Conservation (phyloP, 2,329 filamentous ascomycete genomes). For the Coniochaeta pulveracea region DNA sequence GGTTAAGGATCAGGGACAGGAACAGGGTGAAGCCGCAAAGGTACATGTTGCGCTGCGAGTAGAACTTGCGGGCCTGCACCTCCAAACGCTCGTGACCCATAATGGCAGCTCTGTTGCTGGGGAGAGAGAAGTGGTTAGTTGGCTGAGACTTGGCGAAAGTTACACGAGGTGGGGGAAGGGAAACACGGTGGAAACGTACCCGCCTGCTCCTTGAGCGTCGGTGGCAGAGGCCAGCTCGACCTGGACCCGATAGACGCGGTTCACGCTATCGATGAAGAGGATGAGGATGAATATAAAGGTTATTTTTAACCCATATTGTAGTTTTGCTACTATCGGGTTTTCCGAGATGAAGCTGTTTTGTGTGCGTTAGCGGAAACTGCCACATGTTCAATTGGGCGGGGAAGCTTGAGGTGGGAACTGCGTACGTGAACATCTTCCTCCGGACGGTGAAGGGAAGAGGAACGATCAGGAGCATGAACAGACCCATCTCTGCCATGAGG, state of each 20-base stretch:
- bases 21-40: constrained; percentile 98
- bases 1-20: constrained; percentile 96
- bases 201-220: constrained; percentile 43
- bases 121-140: background rate
- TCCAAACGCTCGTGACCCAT: constrained; percentile 93
- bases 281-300: constrained; percentile 99
- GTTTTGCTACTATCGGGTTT: constrained; percentile 70
- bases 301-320: constrained; percentile 98
- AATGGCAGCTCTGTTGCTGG: constrained; percentile 42
- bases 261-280: constrained; percentile 93
- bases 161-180: no score
- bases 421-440: constrained; percentile 69
- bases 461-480: constrained; percentile 71
- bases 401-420: constrained; percentile 7
- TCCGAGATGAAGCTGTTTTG: constrained; percentile 76
- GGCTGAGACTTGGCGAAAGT: background rate
- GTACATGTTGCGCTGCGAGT: constrained; percentile 99
- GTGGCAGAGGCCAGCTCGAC: constrained; percentile 67
- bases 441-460: constrained; percentile 81
- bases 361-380: constrained; percentile 1
- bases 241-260: constrained; percentile 92
- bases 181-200: constrained; percentile 29
- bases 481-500: constrained; percentile 69
- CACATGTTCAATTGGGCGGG: background rate
- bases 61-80: constrained; percentile 98